Evolutionary conservation across 2,329 filamentous ascomycete genomes (phyloP).

Genomic region (Trichoderma sp.): DNA sequence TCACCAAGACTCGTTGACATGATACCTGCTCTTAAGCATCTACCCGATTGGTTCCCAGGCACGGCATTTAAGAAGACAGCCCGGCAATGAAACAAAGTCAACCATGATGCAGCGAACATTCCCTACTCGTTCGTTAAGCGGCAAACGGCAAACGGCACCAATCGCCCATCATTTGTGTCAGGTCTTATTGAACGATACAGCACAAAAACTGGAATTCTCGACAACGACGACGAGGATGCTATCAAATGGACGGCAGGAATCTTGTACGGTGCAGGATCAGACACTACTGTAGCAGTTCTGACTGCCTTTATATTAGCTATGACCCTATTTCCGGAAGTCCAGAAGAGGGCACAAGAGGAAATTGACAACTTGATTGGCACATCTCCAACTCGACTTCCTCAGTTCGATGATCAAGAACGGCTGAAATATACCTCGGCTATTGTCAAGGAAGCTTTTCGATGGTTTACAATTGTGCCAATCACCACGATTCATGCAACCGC

Average conservation of each 20-base stretch:
- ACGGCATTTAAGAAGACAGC: conserved; percentile 24
- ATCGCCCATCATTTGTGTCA: conserved; percentile 4
- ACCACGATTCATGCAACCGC: background rate
- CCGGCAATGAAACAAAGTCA: background rate
- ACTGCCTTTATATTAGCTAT: conserved; percentile 17
- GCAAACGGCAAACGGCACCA: background rate
- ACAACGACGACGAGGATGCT: background rate
- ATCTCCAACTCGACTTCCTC: conserved; percentile 11
- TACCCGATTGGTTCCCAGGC: conserved; percentile 28
- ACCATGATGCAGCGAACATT: background rate
- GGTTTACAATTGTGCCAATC: conserved; percentile 12
- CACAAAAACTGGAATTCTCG: background rate
- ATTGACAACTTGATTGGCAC: conserved; percentile 24
- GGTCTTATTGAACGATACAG: background rate
- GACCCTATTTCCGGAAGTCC: conserved; percentile 15
- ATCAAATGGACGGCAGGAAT: background rate
- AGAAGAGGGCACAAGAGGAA: conserved; percentile 21
- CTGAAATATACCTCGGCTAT: conserved; percentile 28
- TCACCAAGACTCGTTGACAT: conserved; percentile 27
- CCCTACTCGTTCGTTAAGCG: conserved; percentile 3
- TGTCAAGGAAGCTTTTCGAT: conserved; percentile 27
- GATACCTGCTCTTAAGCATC: conserved; percentile 24
- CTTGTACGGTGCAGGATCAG: conserved; percentile 16
- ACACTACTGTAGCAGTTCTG: conserved; percentile 3
- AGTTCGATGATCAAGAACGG: conserved; percentile 21